Base-by-base conservation (phyloP, 495 filamentous ascomycete genomes). In the Astrocystis sublimbata region DNA sequence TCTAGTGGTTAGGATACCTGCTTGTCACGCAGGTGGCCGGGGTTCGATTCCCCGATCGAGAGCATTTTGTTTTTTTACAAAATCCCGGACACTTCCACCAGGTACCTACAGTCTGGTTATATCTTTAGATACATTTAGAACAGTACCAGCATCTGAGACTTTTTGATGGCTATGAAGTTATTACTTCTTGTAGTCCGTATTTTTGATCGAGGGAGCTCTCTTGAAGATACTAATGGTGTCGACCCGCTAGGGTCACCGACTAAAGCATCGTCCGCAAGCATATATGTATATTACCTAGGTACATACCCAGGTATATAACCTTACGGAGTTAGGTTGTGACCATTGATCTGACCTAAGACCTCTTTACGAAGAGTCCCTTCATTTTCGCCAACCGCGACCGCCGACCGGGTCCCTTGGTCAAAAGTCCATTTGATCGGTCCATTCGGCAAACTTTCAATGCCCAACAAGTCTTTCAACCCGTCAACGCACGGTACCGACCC, bases 31-130 rank as follows among this genome's bases (percentile, higher is more conserved):
- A 69, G 67, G 71, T 73, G 72, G 68, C 70, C 71, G 73, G 73
- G 73, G 73, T 75, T 75, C 73, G 71, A 75, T 75, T 75, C 73
- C 73, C 73, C 73, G 71, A 72, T 72, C 68, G 70, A 71, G 73
- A 74, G 71, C 26, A 6, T 23, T 24, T 12, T 26, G 38, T 36
- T 55, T 23, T 38, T 13, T 24, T 13, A 2, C 9, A 4, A n/a
- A n/a, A n/a, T n/a, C n/a, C n/a, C n/a, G n/a, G n/a, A n/a, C n/a
- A n/a, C n/a, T n/a, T n/a, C n/a, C n/a, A n/a, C n/a, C n/a, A n/a
- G n/a, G n/a, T n/a, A n/a, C n/a, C n/a, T n/a, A n/a, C n/a, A n/a
- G n/a, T n/a, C n/a, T n/a, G n/a, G n/a, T n/a, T n/a, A n/a, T n/a
- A n/a, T n/a, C n/a, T n/a, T n/a, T n/a, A n/a, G n/a, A n/a, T n/a